Base-by-base conservation (phyloP, 371 early-diverging fungal species). In the Spraguea lophii region DNA sequence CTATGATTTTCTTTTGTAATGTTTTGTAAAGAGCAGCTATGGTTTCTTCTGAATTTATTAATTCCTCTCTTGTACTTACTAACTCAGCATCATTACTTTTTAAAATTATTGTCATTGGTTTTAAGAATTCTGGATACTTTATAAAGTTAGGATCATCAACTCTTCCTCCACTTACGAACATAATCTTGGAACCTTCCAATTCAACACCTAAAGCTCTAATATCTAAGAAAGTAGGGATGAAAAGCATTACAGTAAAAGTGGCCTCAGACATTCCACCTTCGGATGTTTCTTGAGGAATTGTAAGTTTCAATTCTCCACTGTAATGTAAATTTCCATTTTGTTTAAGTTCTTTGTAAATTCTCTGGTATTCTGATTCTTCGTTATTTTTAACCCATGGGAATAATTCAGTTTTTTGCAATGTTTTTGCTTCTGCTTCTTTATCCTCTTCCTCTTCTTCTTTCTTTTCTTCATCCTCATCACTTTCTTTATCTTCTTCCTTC, bases 401-500 rank as follows among this genome's bases (percentile, higher is more conserved):
- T n/a, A n/a, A n/a, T n/a, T n/a, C n/a, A 9, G 25, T 35, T 3
- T 42, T 4, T 20, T 46, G 3, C 7, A 46, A 6, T 4, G 3
- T 16, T 9, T 46, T 10, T 3, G 7, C 21, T n/a, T n/a, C n/a
- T n/a, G n/a, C n/a, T n/a, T n/a, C n/a, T n/a, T n/a, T n/a, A 32
- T 16, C 32, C 10, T 49, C 50, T 13, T 3, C 45, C 6, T 42
- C 25, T 13, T 35, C 19, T 4, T 21, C 22, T 13, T 23, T 38
- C n/a, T 39, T 42, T 13, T 38, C 39, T 23, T 25, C 43, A 10
- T 27, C 36, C 9, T 36, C 36, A 12, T 38, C 17, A 20, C n/a
- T 30, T 32, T 49, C 42, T 20, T 49, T 49, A 2, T 38, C 25
- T 15, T 49, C 50, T 39, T 44, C 50, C 21, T 49, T 20, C 21